These are phyloP conservation scores for Aspergillus pseudoterreus DNA, from an alignment of 2,329 filamentous ascomycete genomes.

Conservation along the genomic window DNA sequence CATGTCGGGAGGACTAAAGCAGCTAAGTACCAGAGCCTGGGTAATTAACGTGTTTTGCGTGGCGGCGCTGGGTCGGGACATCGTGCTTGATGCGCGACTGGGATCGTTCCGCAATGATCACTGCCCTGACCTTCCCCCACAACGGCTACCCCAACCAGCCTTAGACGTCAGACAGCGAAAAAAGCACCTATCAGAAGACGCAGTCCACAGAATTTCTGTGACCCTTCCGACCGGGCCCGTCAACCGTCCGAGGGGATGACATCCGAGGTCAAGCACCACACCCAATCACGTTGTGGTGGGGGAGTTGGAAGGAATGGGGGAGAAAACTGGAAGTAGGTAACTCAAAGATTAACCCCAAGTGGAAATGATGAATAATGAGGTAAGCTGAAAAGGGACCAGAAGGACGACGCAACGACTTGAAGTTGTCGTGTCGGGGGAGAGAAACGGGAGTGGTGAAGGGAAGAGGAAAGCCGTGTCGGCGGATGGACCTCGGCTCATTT, in stretches of 20 bases:
- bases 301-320: background rate
- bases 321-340: too few relatives aligned
- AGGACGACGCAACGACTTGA: background rate
- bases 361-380: background rate
- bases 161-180: background rate
- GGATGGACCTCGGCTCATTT: conserved; percentile 33
- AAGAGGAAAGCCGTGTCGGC: conserved; percentile 2
- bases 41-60: conserved; percentile 25
- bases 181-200: conserved; percentile 8
- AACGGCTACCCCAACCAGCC: conserved; percentile 4
- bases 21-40: conserved; percentile 28
- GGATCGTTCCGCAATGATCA: conserved; percentile 9
- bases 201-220: conserved; percentile 1
- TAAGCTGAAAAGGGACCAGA: background rate
- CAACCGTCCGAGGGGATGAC: conserved; percentile 6
- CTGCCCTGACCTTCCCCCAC: conserved; percentile 4
- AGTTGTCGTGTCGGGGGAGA: conserved; percentile 11
- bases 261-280: conserved; percentile 15
- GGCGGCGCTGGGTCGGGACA: conserved; percentile 26
- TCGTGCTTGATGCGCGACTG: conserved; percentile 16
- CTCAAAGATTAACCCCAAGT: background rate
- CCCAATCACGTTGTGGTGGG: background rate
- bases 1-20: background rate
- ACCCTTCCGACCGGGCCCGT: conserved; percentile 13
- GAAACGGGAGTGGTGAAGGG: conserved; percentile 12